Evolutionary conservation across 306 rosid species (phyloP).

Genomic region (Clitoria ternatea): DNA sequence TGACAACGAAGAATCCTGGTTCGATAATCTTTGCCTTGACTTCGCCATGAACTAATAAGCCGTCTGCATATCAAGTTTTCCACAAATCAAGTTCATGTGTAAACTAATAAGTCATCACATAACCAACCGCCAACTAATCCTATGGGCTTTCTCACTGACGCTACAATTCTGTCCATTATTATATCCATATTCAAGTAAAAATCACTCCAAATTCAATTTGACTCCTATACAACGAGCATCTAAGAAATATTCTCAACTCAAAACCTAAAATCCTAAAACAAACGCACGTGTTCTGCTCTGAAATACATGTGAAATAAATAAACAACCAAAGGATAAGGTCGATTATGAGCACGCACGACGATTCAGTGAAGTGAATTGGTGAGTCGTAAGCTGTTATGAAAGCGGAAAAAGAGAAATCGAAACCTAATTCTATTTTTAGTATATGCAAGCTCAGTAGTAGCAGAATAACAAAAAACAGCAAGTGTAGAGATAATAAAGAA

Average conservation of each 20-base stretch:
- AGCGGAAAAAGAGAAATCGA: slow-evolving; percentile 12
- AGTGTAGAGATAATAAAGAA: not conserved
- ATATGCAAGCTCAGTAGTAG: slow-evolving; percentile 2
- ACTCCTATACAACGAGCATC: not conserved
- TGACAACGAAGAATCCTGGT: slow-evolving; percentile 78
- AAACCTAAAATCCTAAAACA: slow-evolving; percentile 12
- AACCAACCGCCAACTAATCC: slow-evolving; percentile 10
- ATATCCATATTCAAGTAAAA: not conserved
- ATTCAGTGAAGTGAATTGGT: not conserved
- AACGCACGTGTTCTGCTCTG: not conserved
- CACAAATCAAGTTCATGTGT: slow-evolving; percentile 20
- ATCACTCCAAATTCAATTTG: not conserved
- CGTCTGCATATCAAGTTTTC: slow-evolving; percentile 36
- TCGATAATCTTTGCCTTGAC: slow-evolving; percentile 52
- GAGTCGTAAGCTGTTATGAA: slow-evolving; percentile 9
- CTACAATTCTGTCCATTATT: not conserved
- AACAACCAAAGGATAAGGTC: not conserved
- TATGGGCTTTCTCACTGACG: not conserved
- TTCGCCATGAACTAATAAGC: slow-evolving; percentile 54
- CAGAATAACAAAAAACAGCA: slow-evolving; percentile 13
- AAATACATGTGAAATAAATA: not conserved
- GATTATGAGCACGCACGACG: not conserved
- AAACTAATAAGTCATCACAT: no score
- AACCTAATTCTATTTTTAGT: slow-evolving; percentile 27
- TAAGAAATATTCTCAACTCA: not conserved